Base-by-base conservation (phyloP, 176 grass and related monocot genomes). In the Triticum dicoccoides region DNA sequence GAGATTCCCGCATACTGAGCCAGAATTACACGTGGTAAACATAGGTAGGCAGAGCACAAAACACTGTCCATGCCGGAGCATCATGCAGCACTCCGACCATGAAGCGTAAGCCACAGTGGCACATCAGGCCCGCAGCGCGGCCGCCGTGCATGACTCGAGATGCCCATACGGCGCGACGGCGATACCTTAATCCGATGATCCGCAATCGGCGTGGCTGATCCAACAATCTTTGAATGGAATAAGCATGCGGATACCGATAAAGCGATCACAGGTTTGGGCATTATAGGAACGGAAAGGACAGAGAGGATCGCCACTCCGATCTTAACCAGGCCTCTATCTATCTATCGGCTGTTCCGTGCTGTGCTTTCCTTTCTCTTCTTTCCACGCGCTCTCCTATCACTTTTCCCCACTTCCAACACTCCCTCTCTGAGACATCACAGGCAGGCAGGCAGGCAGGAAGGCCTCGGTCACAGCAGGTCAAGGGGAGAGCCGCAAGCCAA, bases 321-420 rank as follows among this genome's bases (percentile, higher is more conserved):
- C 91, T 79, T 52, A 87, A 82, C 86, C 78, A 89, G 32, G 32
- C 32, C 32, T 32, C 32, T 32, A 32, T 84, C 67, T 80, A 20
- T 20, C 52, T 4, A 17, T 52, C 51, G 5, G 51, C 54, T 59
- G 18, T 58, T 56, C 35, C 79, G 80, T 85, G 75, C 34, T 74
- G 88, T 75, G 69, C 74, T 82, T 37, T 81, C 81, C 91, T 92
- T 90, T 90, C 90, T 90, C 90, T 80, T 39, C 87, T 90, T 90
- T 91, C 88, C 66, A 91, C 84, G 91, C 83, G 7, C 71, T 64
- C 32, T 64, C 32, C 33, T 49, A 61, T 61, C 88, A 86, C 89
- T 89, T 93, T 94, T 82, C 20, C 87, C 89, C 89, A 81, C 88
- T 91, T 79, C 83, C 77, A 81, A 87, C 0, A 83, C 87, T 76